Evolutionary conservation across 2,329 filamentous ascomycete genomes (phyloP), one percentile per base, ranked within the genome.

Genomic region (Curvularia spicifera): DNA sequence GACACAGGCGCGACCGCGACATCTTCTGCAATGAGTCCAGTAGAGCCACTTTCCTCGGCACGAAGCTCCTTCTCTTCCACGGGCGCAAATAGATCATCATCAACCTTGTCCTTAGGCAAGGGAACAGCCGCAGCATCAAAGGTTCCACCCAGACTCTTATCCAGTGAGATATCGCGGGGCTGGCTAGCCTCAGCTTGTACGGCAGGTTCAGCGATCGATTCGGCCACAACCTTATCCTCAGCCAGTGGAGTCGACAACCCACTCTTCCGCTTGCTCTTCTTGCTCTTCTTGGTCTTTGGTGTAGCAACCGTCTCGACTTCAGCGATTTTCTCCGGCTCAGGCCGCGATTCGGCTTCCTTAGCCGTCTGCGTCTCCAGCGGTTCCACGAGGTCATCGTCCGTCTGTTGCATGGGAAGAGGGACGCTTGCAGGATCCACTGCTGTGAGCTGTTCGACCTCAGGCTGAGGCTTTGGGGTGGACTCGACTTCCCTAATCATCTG

Each of bases 251-350:
- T 59, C 22, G 37, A 12, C 13, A 37, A 33, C 5, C 45, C 53
- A 29, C 52, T 56, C 51, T 61, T 56, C 12, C 28, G 42, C 46
- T 56, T 59, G 33, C 10, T 49, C 43, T 60, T 60, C 55, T 58
- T 60, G 15, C 29, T 33, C 29, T 58, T 60, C 12, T 60, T 58
- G 13, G 6, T 20, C 26, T 60, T 60, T 1, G 54, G 42, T 5
- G 42, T 56, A 37, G 13, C 7, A 13, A 20, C 20, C 13, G 20
- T 9, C 4, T 51, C 47, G 29, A 20, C 18, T 26, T 51, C 47
- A 31, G 24, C n/a, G 18, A 40, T 2, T 4, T 26, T n/a, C 6
- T 51, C 45, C 1, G 46, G 9, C 12, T 26, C 20, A 5, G 26
- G 46, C 22, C 24, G 40, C 20, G 15, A n/a, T 5, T n/a, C 33